Evolutionary conservation across 345 rosid species (phyloP), one percentile per base, ranked within the genome.

Genomic region (Murraya koenigii): DNA sequence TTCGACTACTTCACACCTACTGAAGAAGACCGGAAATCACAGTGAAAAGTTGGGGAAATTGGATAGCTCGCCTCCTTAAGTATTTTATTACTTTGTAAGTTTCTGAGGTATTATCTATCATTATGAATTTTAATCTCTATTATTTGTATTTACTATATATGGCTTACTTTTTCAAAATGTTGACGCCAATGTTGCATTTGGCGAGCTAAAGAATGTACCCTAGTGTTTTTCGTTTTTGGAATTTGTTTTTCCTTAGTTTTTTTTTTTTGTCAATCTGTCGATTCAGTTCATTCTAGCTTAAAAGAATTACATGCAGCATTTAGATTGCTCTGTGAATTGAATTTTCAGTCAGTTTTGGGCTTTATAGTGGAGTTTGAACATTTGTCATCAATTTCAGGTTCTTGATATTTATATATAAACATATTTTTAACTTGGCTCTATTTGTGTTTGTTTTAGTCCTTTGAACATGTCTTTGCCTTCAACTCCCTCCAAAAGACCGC

Each of bases 401-500:
- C 20, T 23, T 22, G 13, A 23, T 56, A 6, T 41, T 0, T 41
- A 10, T 41, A 2, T 41, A 32, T 44, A 8, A 11, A 59, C 49
- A 9, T 39, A 41, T 28, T 60, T 64, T 47, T 54, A 33, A 32
- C 10, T 49, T 52, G 44, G n/a, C 25, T 30, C 17, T 22, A 0
- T 2, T 20, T 63, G 30, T 4, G 49, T 17, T 75, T 65, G 13
- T 44, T 49, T 22, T 14, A 70, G 44, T 69, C 44, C 38, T n/a
- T 55, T 49, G 62, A 82, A 20, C 26, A 91, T 91, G 95, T 85
- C 90, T 66, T 59, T 62, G 47, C 81, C 86, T 23, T 81, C 80
- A 80, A 89, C 86, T 1, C 91, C 92, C 74, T 79, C 90, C 33
- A 92, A 90, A 84, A 85, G 97, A 75, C 86, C 85, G 6, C 76